These are phyloP conservation scores for Pseudotsuga menziesii DNA, from an alignment of 75 land plant species.

Conservation along the genomic window DNA sequence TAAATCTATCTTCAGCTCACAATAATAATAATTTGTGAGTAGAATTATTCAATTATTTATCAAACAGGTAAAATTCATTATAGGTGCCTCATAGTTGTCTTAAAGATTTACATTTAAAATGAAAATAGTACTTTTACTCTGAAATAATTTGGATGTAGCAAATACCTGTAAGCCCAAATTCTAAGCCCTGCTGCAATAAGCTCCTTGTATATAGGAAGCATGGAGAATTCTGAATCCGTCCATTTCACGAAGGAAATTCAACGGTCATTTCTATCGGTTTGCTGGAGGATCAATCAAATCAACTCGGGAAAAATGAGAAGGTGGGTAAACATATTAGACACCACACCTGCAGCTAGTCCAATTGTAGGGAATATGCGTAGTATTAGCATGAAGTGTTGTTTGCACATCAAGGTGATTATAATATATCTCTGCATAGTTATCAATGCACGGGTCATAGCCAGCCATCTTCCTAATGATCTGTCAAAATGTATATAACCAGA, in stretches of 20 bases:
- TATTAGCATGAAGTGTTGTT: conserved; percentile 69
- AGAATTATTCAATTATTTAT: no score
- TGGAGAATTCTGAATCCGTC: conserved; percentile 56
- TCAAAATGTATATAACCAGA: neutral
- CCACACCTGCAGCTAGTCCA: conserved; percentile 70
- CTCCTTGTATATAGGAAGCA: conserved; percentile 60
- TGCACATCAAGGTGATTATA: conserved; percentile 68
- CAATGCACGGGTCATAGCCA: conserved; percentile 59
- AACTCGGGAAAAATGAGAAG: no score
- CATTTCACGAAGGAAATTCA: conserved; percentile 13
- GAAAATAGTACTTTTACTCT: no score
- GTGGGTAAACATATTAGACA: neutral
- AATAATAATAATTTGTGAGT: no score
- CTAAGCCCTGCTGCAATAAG: conserved; percentile 62
- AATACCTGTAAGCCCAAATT: conserved; percentile 83
- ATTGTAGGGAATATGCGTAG: conserved; percentile 29
- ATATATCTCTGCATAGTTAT: conserved; percentile 49
- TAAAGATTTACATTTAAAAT: no score
- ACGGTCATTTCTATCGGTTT: no score
- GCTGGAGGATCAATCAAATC: no score
- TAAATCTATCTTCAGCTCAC: no score
- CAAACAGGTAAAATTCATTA: no score
- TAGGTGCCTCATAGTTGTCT: no score
- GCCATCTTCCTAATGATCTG: conserved; percentile 18
- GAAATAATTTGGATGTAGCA: neutral